These are phyloP conservation scores for Sequoiadendron giganteum DNA, from an alignment of 75 land plant species.

Conservation along the genomic window DNA sequence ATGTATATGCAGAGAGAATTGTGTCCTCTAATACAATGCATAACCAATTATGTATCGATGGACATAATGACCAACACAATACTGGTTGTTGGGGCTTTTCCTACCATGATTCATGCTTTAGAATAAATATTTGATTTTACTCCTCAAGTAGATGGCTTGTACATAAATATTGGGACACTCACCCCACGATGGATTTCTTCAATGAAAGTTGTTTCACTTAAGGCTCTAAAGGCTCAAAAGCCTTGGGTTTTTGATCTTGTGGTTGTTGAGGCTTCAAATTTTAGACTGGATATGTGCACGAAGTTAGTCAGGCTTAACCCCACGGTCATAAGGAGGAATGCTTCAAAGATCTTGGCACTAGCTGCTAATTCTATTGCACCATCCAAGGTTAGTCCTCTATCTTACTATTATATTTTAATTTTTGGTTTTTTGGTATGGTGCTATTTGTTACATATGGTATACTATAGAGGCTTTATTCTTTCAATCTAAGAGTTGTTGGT, in stretches of 20 bases:
- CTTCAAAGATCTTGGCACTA: conserved; percentile 91
- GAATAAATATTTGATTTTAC: conserved; percentile 85
- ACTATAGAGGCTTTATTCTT: neutral
- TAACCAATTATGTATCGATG: conserved; percentile 97
- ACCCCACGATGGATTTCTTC: conserved; percentile 73
- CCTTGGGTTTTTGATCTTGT: conserved; percentile 99
- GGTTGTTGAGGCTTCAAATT: conserved; percentile 73
- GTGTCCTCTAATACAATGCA: conserved; percentile 87
- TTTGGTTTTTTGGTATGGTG: neutral
- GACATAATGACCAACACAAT: conserved; percentile 90
- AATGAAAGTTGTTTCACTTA: conserved; percentile 64
- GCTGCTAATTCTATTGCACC: conserved; percentile 45
- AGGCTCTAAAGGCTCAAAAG: conserved; percentile 37
- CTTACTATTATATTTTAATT: neutral
- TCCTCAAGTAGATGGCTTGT: conserved; percentile 63
- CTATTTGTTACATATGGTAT: neutral
- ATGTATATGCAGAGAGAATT: conserved; percentile 33
- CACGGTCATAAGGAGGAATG: conserved; percentile 81
- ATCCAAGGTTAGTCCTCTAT: conserved; percentile 41
- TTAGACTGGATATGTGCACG: conserved; percentile 68
- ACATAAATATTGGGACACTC: conserved; percentile 88
- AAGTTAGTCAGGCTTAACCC: conserved; percentile 61
- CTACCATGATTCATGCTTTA: conserved; percentile 89
- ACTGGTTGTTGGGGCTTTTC: conserved; percentile 87
- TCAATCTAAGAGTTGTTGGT: neutral